Evolutionary conservation across 2,329 filamentous ascomycete species (phyloP), one percentile per base, ranked within the genome.

Genomic region (Hypoxylon sp.): DNA sequence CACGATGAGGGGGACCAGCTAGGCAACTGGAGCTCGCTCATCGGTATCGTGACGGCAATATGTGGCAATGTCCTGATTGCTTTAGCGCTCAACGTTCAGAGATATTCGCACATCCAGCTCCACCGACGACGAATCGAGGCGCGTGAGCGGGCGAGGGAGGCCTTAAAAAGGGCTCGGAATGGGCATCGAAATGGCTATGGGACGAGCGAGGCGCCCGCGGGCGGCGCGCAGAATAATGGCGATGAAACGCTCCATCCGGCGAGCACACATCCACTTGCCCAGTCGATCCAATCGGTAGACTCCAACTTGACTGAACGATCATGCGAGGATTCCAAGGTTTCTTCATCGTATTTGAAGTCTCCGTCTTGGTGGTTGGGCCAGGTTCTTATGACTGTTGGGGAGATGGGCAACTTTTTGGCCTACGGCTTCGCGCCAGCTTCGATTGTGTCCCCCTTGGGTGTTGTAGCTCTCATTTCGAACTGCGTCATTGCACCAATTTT

Each of bases 381-480:
- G 72, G 87, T 97, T 15, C 85, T 99, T 66, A 99, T 99, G 88
- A 93, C 91, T 0, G 83, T 97, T 24, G 96, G 96, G 63, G 96
- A 99, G 82, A 91, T 92, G 77, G 96, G 96, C 56, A 99, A 99
- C 79, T 99, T 99, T 77, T 83, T 99, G 70, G 96, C 96, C 0
- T 99, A 99, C 77, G 96, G 96, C 24, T 99, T 99, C 79, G 96
- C 96, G 31, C 96, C 96, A 2, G 96, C 96, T 6, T 98, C 96
- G 13, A 98, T 99, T 75, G 96, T 99, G 46, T 98, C 94, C 35
- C 96, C 96, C 0, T 85, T 99, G 5, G 96, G 96, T 8, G 96
- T 99, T n/a, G 96, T 99, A 11, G 96, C 96, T 1, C 84, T 99
- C 69, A 91, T 99, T 50, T 97, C 94, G 48, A 99, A 99, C 81